Base-by-base conservation (phyloP, 2,329 filamentous ascomycete species). In the Magnaporthiopsis rhizophila region DNA sequence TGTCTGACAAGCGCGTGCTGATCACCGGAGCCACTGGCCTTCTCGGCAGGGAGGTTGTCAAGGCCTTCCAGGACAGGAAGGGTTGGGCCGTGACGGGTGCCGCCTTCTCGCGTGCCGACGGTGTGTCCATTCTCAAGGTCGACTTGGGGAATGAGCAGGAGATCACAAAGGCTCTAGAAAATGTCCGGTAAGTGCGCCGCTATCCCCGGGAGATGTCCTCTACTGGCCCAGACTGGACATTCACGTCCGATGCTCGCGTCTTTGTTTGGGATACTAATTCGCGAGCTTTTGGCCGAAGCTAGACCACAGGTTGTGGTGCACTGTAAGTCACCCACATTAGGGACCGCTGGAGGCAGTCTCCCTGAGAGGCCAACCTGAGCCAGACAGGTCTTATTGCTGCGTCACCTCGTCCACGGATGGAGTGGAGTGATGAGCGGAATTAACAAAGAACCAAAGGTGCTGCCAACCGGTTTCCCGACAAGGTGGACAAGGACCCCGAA, bases 11-110 rank as follows among this genome's bases (percentile, higher is more conserved):
- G 65, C 87, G 82, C 32, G 91, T 85, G 12, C 81, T 97, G 32
- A 79, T 97, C 64, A 97, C 92, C 8, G 92, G 92, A 65, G 92
- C 91, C 53, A 94, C 90, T 26, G 92, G 92, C 64, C 82, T 96
- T 13, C 83, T 97, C 2, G 92, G 93, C 61, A 86, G 92, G 58
- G 87, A 95, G 74, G 89, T 96, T 13, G 80, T 88, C 64, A 85
- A 83, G 66, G 85, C 84, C 15, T 96, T 97, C 74, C 79, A 87
- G 64, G 76, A 82, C 65, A 82, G 80, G 36, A 82, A 80, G 36
- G 81, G 83, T 53, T 96, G 91, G 85, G 78, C 79, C n/a, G 86
- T 87, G 65, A 86, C 87, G 68, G 90, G 90, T 61, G 89, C 89
- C 3, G 91, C 90, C 21, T 85, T 89, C 72, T 90, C 86, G 13